Conservation (phyloP, 371 early-diverging fungal genomes). For the Actinomortierella ambigua region DNA sequence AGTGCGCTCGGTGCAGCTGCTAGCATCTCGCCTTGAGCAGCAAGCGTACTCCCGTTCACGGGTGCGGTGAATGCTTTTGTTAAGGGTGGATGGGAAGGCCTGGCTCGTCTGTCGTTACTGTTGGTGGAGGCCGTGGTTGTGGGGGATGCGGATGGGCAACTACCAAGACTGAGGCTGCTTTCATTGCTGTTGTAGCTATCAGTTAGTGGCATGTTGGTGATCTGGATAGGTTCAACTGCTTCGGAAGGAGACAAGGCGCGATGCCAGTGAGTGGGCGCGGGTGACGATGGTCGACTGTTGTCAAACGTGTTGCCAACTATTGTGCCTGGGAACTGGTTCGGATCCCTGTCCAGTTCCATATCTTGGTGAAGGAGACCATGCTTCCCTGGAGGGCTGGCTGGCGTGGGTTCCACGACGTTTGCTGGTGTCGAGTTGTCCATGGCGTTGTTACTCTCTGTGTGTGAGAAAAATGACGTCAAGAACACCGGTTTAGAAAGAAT, state of each 20-base stretch:
- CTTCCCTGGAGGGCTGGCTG: constrained; percentile 22
- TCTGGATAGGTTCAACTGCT: background rate
- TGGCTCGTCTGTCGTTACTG: background rate
- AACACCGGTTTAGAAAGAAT: constrained; percentile 4
- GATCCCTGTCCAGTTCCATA: background rate
- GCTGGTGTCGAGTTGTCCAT: constrained; percentile 20
- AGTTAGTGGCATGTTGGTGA: background rate
- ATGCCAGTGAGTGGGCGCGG: constrained; percentile 1
- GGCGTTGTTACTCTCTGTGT: background rate
- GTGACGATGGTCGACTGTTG: constrained; percentile 13
- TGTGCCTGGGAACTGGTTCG: constrained; percentile 2
- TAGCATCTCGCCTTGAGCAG: background rate
- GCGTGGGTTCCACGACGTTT: constrained; percentile 6
- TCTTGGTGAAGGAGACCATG: constrained; percentile 13
- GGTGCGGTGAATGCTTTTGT: no score
- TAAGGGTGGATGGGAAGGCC: background rate
- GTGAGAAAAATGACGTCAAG: background rate
- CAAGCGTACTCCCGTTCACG: background rate
- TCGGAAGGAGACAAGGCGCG: background rate
- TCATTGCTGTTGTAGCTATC: background rate
- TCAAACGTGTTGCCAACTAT: constrained; percentile 24
- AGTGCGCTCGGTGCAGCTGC: constrained; percentile 3
- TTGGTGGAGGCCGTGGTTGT: background rate
- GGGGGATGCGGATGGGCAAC: background rate
- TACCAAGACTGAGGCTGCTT: no score